phyloP scores from a whole-genome alignment of 345 rosid genomes.

The Bretschneidera sinensis region DNA sequence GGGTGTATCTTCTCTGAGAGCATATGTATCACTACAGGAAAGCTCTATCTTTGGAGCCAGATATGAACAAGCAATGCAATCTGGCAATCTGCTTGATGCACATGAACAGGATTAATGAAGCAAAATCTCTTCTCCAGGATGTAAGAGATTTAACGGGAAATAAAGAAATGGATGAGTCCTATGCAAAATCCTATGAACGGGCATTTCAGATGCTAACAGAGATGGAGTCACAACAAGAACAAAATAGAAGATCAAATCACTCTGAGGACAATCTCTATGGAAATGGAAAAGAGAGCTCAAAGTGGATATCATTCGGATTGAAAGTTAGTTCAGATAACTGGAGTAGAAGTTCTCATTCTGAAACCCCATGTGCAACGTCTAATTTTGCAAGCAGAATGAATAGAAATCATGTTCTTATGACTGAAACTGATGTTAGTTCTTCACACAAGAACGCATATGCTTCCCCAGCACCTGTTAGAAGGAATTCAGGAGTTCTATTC shows the following conservation, averaged over 20 bases:
- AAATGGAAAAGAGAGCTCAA: conserved; percentile 10
- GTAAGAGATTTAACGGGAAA: conserved; percentile 36
- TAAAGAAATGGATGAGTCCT: conserved; percentile 52
- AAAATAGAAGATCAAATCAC: neutral
- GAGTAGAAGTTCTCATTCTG: conserved; percentile 23
- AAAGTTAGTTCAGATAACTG: conserved; percentile 11
- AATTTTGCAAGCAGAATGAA: conserved; percentile 12
- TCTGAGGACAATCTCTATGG: conserved; percentile 17
- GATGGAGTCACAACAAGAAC: conserved; percentile 24
- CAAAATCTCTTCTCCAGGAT: conserved; percentile 51
- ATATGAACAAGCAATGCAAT: conserved; percentile 72
- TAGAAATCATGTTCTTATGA: conserved; percentile 10
- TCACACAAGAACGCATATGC: conserved; percentile 2
- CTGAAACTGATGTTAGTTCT: neutral
- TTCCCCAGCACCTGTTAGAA: conserved; percentile 28
- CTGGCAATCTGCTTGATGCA: conserved; percentile 72
- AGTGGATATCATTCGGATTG: conserved; percentile 10
- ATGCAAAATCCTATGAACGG: conserved; percentile 54
- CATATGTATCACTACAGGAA: conserved; percentile 46
- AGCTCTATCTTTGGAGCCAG: conserved; percentile 57
- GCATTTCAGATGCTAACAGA: conserved; percentile 52
- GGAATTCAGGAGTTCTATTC: conserved; percentile 15
- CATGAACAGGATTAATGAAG: conserved; percentile 62
- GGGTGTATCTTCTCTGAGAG: too few relatives aligned
- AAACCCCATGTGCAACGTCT: conserved; percentile 6